Percentiles rank a stretch among this genome's conserved stretches.
These are phyloP conservation scores for Tulasnella sp. DNA, from an alignment of 768 basidiomycete species.

Conservation along the genomic window DNA sequence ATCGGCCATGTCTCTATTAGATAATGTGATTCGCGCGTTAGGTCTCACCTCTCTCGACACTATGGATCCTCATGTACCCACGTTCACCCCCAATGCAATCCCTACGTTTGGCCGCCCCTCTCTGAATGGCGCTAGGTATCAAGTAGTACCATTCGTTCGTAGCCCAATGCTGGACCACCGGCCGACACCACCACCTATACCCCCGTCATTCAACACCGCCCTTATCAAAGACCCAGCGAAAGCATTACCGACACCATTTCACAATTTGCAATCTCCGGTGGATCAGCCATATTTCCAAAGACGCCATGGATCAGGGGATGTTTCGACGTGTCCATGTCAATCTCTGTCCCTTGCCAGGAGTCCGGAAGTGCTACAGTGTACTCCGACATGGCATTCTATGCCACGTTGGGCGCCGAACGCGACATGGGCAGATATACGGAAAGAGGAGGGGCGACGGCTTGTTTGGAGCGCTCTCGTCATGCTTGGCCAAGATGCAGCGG, in stretches of 20 bases:
- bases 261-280: too few species aligned
- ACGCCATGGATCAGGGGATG: too few species aligned
- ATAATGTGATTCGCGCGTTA: constrained; percentile 11
- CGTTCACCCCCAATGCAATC: constrained; percentile 5
- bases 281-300: not conserved
- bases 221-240: too few species aligned
- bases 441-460: constrained; percentile 16
- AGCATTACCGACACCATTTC: too few species aligned
- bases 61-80: not conserved
- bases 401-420: constrained; percentile 14
- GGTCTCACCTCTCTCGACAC: constrained; percentile 15
- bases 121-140: not conserved
- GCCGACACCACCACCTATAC: too few species aligned
- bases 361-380: not conserved
- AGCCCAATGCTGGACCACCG: too few species aligned
- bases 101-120: constrained; percentile 1
- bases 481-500: constrained; percentile 1
- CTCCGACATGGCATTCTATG: constrained; percentile 16
- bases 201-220: too few species aligned
- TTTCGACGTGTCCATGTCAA: constrained; percentile 2
- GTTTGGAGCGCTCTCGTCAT: constrained; percentile 18
- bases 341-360: not conserved
- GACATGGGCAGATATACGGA: constrained; percentile 11
- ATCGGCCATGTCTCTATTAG: not conserved
- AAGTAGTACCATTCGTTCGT: too few species aligned